Evolutionary conservation across 192 early-diverging fungal genomes (phyloP), one percentile per base, ranked within the genome.

Genomic region (Backusella macrospora): DNA sequence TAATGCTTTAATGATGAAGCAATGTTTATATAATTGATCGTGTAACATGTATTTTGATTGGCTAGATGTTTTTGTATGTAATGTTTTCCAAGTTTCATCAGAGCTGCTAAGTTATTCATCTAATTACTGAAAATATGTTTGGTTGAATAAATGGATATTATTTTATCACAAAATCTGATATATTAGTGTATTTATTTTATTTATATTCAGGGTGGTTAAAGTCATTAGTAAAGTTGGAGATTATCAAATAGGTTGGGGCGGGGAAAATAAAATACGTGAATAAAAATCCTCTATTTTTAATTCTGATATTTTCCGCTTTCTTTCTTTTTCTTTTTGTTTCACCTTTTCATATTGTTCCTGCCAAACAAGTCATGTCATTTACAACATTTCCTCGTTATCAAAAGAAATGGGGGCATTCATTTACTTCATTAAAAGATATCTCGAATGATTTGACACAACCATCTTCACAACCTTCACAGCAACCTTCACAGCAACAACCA

Each of bases 371-470:
- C 26, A 68, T 68, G 67, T 26, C 39, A 45, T 44, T 68, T 29
- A 68, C 67, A 21, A 47, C 67, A 9, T 68, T 68, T 68, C 40
- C 52, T 59, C 52, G 52, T 59, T 59, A 59, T 23, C 52, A 59
- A n/a, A 59, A 59, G 13, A 59, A 59, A 59, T 59, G 52, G 52
- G 52, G 52, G 4, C 52, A 59, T 26, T 59, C 52, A 12, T 59
- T 59, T 59, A 21, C 52, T 26, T 59, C 52, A 10, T 23, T 59
- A 59, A 59, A 59, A 12, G 52, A 59, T 59, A 59, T 59, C 5
- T 23, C 52, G 12, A 59, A 12, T 59, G 52, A 59, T 23, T 59
- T n/a, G 26, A 59, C 21, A 6, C 52, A 26, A 23, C 9, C 9
- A 21, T 4, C 52, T 12, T 26, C 52, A 9, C 52, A 6, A 59